phyloP scores from a whole-genome alignment of 75 land plant species.

The Azolla pinnata region DNA sequence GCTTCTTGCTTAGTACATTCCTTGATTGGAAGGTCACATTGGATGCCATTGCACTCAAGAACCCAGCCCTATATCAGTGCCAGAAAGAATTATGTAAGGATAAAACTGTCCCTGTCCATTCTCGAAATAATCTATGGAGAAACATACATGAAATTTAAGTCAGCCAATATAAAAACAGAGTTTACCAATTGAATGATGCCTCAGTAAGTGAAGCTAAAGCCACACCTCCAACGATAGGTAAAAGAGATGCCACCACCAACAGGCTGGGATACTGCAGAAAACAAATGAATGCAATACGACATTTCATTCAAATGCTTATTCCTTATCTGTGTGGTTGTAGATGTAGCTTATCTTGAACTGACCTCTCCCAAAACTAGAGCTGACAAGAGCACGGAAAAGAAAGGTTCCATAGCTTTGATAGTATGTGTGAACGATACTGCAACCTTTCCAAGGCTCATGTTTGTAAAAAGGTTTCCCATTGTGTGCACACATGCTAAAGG shows the following conservation, averaged over 20 bases:
- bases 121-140: background rate
- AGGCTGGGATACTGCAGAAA: conserved; percentile 52
- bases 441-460: conserved; percentile 90
- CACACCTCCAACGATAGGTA: conserved; percentile 94
- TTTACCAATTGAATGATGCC: conserved; percentile 88
- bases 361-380: conserved; percentile 92
- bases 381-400: conserved; percentile 89
- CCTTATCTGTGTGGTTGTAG: background rate
- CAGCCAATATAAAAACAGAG: background rate
- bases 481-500: conserved; percentile 87
- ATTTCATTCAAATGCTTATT: no score
- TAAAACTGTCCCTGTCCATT: no score
- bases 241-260: conserved; percentile 57
- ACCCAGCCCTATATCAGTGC: conserved; percentile 64
- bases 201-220: conserved; percentile 87
- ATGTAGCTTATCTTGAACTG: background rate
- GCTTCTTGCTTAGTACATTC: conserved; percentile 92
- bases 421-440: conserved; percentile 97
- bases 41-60: conserved; percentile 98
- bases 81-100: background rate
- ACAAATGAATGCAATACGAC: background rate
- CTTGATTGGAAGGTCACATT: conserved; percentile 88
- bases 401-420: conserved; percentile 98
- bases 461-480: conserved; percentile 91
- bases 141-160: background rate